Evolutionary conservation across 495 filamentous ascomycete species (phyloP).

Genomic region (Aspergillus bertholletiae): DNA sequence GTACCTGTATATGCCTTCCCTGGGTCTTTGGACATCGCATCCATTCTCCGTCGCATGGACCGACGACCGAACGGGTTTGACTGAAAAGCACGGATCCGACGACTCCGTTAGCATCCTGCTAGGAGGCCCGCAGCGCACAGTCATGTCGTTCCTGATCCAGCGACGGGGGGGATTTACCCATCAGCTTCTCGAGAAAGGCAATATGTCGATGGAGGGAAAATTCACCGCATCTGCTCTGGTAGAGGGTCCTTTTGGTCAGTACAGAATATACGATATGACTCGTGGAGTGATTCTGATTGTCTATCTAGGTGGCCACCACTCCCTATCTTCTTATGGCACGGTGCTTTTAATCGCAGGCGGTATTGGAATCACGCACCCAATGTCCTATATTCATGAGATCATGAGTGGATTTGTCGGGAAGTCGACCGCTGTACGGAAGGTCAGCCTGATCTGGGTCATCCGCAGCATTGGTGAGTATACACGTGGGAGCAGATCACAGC

Average conservation of each 20-base stretch:
- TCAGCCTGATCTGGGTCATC: constrained; percentile 39
- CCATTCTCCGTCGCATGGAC: constrained; percentile 58
- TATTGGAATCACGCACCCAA: constrained; percentile 58
- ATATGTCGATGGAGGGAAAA: constrained; percentile 31
- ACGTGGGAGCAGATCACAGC: not conserved
- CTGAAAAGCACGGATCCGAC: constrained; percentile 29
- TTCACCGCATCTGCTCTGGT: constrained; percentile 46
- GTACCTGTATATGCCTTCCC: constrained; percentile 51
- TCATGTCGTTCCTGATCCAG: constrained; percentile 52
- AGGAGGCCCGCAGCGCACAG: constrained; percentile 28
- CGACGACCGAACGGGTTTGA: constrained; percentile 5
- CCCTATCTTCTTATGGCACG: constrained; percentile 50
- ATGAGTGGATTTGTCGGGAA: constrained; percentile 36
- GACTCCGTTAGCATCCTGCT: constrained; percentile 34
- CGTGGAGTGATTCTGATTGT: not conserved
- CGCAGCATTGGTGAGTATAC: constrained; percentile 35
- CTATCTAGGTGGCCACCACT: constrained; percentile 41
- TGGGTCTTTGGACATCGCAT: constrained; percentile 52
- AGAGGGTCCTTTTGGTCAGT: constrained; percentile 54
- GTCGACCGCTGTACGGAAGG: constrained; percentile 40
- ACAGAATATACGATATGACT: too few relatives aligned
- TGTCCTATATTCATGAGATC: constrained; percentile 51
- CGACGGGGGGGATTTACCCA: constrained; percentile 53
- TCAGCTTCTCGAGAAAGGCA: constrained; percentile 44
- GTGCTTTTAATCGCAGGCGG: constrained; percentile 54